These are phyloP conservation scores for Arabidopsis hybrid DNA, from an alignment of 441 rosid species.

Conservation along the genomic window DNA sequence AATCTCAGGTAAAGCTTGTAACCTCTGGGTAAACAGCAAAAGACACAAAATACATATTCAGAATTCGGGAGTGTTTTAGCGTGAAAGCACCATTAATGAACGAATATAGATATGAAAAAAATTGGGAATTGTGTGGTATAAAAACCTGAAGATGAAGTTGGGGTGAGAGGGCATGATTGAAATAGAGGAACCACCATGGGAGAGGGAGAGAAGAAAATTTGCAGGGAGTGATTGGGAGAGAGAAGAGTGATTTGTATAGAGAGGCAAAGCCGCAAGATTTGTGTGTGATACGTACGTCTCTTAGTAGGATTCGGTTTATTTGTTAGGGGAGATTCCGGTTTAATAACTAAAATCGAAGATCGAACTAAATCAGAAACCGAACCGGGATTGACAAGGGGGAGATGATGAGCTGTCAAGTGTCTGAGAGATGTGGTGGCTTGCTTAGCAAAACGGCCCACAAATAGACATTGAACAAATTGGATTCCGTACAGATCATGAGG, in stretches of 20 bases:
- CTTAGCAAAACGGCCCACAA: slow-evolving; percentile 31
- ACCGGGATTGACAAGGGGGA: slow-evolving; percentile 20
- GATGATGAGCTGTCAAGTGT: slow-evolving; percentile 36
- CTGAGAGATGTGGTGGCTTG: neutral
- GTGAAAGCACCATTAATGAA: neutral
- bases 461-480: slow-evolving; percentile 28
- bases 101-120: neutral
- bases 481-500: slow-evolving; percentile 38
- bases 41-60: neutral
- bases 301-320: slow-evolving; percentile 33
- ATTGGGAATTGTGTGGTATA: neutral
- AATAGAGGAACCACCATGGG: slow-evolving; percentile 49
- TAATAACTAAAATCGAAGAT: neutral
- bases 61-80: slow-evolving; percentile 4
- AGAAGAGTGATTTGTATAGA: slow-evolving; percentile 23
- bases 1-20: slow-evolving; percentile 7
- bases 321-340: slow-evolving; percentile 25
- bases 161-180: slow-evolving; percentile 49
- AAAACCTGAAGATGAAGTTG: slow-evolving; percentile 43
- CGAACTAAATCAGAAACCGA: neutral
- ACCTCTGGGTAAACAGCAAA: neutral
- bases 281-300: slow-evolving; percentile 40
- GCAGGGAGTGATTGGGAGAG: slow-evolving; percentile 35
- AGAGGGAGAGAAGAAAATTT: slow-evolving; percentile 35
- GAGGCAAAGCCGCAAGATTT: slow-evolving; percentile 29